Evolutionary conservation across 2,329 filamentous ascomycete genomes (phyloP).

Genomic region (Raffaelea arxii): DNA sequence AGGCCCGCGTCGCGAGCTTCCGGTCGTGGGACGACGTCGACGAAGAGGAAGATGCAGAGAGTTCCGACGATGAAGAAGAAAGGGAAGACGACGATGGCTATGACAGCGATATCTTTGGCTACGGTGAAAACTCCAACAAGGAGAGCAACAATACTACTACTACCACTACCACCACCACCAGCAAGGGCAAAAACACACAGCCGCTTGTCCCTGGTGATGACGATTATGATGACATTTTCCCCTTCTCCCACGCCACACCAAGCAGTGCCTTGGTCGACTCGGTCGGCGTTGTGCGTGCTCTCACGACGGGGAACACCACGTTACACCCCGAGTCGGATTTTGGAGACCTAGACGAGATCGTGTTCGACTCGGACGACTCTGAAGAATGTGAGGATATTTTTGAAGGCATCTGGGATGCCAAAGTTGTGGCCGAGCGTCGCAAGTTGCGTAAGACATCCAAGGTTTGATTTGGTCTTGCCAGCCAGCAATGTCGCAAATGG

Average conservation of each 20-base stretch:
- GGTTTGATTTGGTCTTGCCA: no score
- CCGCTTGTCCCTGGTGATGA: neutral
- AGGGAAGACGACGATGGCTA: neutral
- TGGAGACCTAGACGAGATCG: conserved; percentile 20
- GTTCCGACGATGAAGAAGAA: no score
- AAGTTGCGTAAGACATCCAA: conserved; percentile 9
- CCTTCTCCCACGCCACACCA: neutral
- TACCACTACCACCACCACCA: no score
- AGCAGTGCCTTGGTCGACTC: neutral
- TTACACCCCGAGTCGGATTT: neutral
- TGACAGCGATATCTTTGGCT: conserved; percentile 3
- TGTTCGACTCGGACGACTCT: conserved; percentile 55
- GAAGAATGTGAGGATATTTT: conserved; percentile 61
- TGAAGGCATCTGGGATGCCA: conserved; percentile 49
- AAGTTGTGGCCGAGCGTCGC: conserved; percentile 37
- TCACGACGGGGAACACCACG: conserved; percentile 1
- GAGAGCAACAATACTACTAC: no score
- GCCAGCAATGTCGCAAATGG: no score
- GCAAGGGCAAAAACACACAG: no score
- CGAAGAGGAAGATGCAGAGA: neutral
- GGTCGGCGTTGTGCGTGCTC: conserved; percentile 4
- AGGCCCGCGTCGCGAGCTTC: conserved; percentile 42
- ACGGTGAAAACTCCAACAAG: no score
- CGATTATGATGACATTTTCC: neutral
- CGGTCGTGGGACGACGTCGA: conserved; percentile 42